These are phyloP conservation scores for Metarhizium brunneum DNA, from an alignment of 2,329 filamentous ascomycete species.

Conservation along the genomic window DNA sequence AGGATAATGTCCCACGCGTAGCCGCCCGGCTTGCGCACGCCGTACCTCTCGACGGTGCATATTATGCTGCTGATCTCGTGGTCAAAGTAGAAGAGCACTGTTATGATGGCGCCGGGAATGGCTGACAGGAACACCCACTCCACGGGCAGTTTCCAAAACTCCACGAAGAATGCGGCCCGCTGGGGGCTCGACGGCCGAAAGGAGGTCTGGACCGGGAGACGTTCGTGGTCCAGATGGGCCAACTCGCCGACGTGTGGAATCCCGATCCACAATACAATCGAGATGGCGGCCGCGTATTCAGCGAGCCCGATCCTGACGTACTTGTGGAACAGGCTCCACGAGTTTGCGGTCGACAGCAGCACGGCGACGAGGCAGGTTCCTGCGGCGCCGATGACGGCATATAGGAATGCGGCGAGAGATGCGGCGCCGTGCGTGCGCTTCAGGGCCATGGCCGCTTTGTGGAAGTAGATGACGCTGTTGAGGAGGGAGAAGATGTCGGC, in stretches of 20 bases:
- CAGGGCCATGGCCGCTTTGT: conserved; percentile 57
- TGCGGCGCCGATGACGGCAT: conserved; percentile 52
- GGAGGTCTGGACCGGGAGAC: conserved; percentile 42
- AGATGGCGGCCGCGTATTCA: conserved; percentile 58
- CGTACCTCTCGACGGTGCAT: conserved; percentile 53
- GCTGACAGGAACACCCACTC: conserved; percentile 53
- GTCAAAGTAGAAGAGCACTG: conserved; percentile 60
- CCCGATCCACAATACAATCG: conserved; percentile 55
- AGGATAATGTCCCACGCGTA: conserved; percentile 57
- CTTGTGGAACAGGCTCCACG: conserved; percentile 51
- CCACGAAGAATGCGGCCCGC: conserved; percentile 47
- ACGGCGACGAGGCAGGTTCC: conserved; percentile 56
- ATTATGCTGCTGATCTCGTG: conserved; percentile 63
- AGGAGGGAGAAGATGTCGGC: conserved; percentile 58
- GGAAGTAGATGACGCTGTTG: conserved; percentile 60
- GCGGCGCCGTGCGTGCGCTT: conserved; percentile 46
- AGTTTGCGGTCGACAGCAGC: conserved; percentile 50
- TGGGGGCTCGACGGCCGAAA: conserved; percentile 49
- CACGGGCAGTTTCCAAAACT: conserved; percentile 52
- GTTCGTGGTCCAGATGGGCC: conserved; percentile 46
- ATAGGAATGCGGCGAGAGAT: conserved; percentile 54
- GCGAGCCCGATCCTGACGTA: conserved; percentile 51
- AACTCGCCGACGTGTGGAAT: conserved; percentile 54
- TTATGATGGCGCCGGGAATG: conserved; percentile 54
- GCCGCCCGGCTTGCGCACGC: conserved; percentile 50